These are phyloP conservation scores for Diaporthe helianthi DNA, from an alignment of 2,329 filamentous ascomycete genomes.

Conservation along the genomic window DNA sequence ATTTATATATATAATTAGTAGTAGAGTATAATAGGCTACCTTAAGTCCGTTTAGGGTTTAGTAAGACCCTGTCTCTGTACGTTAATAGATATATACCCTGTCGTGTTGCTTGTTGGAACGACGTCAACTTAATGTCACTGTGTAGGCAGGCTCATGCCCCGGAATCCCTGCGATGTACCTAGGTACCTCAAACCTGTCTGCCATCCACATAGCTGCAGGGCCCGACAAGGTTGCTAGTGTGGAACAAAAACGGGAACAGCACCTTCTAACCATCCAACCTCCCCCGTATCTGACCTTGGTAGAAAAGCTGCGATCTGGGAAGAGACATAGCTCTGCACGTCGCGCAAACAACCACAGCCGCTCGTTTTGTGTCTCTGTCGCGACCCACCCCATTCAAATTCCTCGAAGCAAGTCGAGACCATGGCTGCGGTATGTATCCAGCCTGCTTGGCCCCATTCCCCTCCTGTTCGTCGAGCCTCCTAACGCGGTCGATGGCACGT, in stretches of 20 bases:
- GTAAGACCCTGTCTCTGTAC: no score
- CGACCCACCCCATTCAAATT: slow-evolving; percentile 23
- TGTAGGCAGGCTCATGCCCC: no score
- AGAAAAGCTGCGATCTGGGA: slow-evolving; percentile 15
- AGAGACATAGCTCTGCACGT: neutral
- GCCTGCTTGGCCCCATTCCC: neutral
- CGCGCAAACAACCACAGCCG: slow-evolving; percentile 24
- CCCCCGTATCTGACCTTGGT: slow-evolving; percentile 17
- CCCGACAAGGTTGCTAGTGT: neutral
- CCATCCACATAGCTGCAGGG: neutral
- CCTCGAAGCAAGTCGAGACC: slow-evolving; percentile 25
- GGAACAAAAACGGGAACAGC: slow-evolving; percentile 15
- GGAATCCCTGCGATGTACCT: neutral
- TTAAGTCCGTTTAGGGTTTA: no score
- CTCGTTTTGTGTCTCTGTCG: slow-evolving; percentile 12
- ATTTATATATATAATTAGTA: no score
- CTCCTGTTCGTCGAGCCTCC: neutral
- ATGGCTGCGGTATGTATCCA: slow-evolving; percentile 36
- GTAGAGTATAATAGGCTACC: no score
- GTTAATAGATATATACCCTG: no score
- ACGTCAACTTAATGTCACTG: no score
- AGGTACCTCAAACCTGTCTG: neutral
- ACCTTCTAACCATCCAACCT: neutral
- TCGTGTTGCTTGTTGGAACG: no score
- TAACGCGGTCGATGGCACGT: slow-evolving; percentile 29